Evolutionary conservation across 2,329 filamentous ascomycete species (phyloP), one percentile per base, ranked within the genome.

Genomic region (Alternaria sp.): DNA sequence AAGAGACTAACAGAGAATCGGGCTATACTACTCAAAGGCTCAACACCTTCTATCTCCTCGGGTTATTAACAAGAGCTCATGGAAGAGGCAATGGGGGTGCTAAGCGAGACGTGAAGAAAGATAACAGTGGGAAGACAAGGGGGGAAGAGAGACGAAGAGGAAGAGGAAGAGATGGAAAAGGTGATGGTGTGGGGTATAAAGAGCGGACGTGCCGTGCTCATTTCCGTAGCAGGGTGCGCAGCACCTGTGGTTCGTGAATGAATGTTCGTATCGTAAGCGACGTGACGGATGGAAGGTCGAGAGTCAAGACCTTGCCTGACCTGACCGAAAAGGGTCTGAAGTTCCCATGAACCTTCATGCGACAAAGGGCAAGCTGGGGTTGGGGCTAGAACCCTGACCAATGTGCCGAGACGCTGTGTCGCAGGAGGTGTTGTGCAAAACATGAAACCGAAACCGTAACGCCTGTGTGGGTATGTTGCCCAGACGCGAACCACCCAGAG

Each of bases 401-500:
- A 58, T 61, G 61, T 40, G 36, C 36, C 58, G 56, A 59, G 56
- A 49, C 44, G 56, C 50, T 54, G 46, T 58, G 60, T 62, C 43
- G 55, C 56, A 54, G 47, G 36, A 36, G 21, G 26, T 26, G 30
- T 54, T 54, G 49, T 30, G 36, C 46, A 47, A 40, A 56, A 62
- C n/a, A 52, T 66, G 66, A 68, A 69, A 65, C 66, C 54, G 54
- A 50, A 69, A 51, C 66, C 59, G 66, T 61, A 60, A 65, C 66
- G 61, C 62, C 62, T 58, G 32, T 40, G 59, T 61, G 54, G 40
- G 46, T 61, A 51, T 43, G 28, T 51, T 32, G 59, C 59, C 23
- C 17, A 54, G 54, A 47, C 54, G 19, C 52, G 50, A 40, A 23
- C 61, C 26, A 57, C 52, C 36, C 23, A 43, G 40, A n/a, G 23